Evolutionary conservation across 2,329 filamentous ascomycete species (phyloP).

Genomic region (Arthrinium phaeospermum): DNA sequence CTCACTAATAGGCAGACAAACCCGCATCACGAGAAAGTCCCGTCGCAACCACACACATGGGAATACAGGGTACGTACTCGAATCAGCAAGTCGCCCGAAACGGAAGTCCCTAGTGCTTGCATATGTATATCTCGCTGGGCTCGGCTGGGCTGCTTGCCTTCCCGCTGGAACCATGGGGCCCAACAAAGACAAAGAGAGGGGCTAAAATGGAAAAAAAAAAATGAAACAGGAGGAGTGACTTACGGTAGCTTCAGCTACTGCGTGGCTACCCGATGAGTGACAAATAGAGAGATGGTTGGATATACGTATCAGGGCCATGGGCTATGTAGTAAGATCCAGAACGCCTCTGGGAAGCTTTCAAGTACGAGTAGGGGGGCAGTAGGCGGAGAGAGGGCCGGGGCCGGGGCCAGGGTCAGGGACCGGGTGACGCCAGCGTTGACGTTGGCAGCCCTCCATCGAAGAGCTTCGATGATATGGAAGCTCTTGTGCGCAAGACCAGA

Average conservation of each 20-base stretch:
- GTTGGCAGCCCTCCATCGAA: neutral
- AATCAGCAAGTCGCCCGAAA: conserved; percentile 6
- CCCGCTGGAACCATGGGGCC: conserved; percentile 4
- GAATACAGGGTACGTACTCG: neutral
- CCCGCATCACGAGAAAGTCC: neutral
- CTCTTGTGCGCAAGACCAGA: neutral
- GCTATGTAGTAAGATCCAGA: neutral
- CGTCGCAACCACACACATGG: neutral
- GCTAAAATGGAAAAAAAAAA: too few species aligned
- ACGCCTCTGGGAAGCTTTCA: neutral
- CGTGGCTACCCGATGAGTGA: neutral
- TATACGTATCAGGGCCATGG: neutral
- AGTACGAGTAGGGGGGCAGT: neutral
- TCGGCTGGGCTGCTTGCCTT: neutral
- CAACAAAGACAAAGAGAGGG: neutral
- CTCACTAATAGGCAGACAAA: neutral
- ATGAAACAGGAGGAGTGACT: neutral
- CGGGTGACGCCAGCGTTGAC: conserved; percentile 11
- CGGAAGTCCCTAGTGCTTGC: conserved; percentile 7
- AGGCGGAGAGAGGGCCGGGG: neutral
- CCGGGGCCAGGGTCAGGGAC: neutral
- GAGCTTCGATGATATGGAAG: neutral
- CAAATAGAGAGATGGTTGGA: neutral
- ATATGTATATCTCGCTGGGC: neutral
- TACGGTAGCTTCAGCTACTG: neutral